Evolutionary conservation across 1,139 yeast genomes (phyloP).

Genomic region (Cylindricascospora bacillispora): DNA sequence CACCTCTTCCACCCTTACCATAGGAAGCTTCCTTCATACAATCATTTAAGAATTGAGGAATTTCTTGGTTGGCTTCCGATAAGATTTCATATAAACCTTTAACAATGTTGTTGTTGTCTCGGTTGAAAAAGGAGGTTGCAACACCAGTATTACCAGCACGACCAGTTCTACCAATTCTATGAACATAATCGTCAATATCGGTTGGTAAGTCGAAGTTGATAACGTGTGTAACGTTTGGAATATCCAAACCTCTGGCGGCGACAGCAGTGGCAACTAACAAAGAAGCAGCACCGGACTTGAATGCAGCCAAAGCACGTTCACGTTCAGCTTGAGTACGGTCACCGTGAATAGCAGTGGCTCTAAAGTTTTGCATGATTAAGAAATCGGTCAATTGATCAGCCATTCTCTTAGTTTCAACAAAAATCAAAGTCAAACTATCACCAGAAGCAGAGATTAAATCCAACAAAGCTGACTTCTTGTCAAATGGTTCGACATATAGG

Average conservation of each 20-base stretch:
- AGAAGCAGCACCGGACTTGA: slow-evolving; percentile 48
- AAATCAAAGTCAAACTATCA: slow-evolving; percentile 75
- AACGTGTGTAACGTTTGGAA: slow-evolving; percentile 96
- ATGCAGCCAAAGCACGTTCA: slow-evolving; percentile 76
- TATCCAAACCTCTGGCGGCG: slow-evolving; percentile 96
- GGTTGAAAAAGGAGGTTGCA: slow-evolving; percentile 96
- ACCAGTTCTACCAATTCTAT: slow-evolving; percentile 99
- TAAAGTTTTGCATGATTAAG: slow-evolving; percentile 78
- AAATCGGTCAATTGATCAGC: slow-evolving; percentile 93
- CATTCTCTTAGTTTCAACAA: slow-evolving; percentile 97
- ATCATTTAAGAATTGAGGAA: slow-evolving; percentile 75
- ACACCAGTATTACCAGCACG: slow-evolving; percentile 99
- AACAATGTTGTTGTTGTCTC: slow-evolving; percentile 82
- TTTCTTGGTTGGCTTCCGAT: slow-evolving; percentile 94
- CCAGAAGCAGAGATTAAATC: slow-evolving; percentile 73
- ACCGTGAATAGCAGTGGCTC: slow-evolving; percentile 98
- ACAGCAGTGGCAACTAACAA: slow-evolving; percentile 86
- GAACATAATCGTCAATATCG: slow-evolving; percentile 96
- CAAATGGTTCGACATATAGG: slow-evolving; percentile 87
- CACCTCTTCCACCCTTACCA: slow-evolving; percentile 40
- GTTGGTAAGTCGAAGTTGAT: slow-evolving; percentile 93
- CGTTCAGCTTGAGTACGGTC: slow-evolving; percentile 97
- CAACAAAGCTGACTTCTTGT: slow-evolving; percentile 81
- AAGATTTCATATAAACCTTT: slow-evolving; percentile 81
- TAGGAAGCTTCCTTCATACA: slow-evolving; percentile 67